Evolutionary conservation across 1,139 yeast genomes (phyloP).

Genomic region (Hyphopichia fennica): DNA sequence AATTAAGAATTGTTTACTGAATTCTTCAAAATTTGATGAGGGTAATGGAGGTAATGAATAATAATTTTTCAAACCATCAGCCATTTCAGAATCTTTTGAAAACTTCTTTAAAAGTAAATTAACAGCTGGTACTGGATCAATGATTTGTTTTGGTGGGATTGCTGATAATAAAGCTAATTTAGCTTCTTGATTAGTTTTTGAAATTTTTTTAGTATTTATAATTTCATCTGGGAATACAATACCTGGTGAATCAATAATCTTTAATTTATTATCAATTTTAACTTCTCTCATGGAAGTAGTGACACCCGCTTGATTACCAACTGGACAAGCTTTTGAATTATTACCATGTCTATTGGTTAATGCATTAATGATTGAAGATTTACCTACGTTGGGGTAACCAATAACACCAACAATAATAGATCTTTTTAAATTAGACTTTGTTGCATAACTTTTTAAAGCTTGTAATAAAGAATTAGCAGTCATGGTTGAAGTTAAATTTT

Average conservation of each 20-base stretch:
- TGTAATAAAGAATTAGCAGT: slow-evolving; percentile 77
- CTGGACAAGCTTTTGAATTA: slow-evolving; percentile 79
- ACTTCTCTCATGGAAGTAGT: slow-evolving; percentile 91
- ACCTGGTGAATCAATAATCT: slow-evolving; percentile 94
- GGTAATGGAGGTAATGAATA: slow-evolving; percentile 86
- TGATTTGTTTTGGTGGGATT: slow-evolving; percentile 81
- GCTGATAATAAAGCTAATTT: slow-evolving; percentile 87
- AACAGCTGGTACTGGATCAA: slow-evolving; percentile 84
- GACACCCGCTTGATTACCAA: slow-evolving; percentile 97
- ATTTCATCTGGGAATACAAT: slow-evolving; percentile 87
- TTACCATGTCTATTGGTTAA: slow-evolving; percentile 80
- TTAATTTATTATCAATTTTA: slow-evolving; percentile 85
- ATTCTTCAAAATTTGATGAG: slow-evolving; percentile 59
- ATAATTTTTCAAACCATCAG: slow-evolving; percentile 67
- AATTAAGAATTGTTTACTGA: slow-evolving; percentile 80
- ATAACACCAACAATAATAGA: slow-evolving; percentile 94
- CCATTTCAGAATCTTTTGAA: slow-evolving; percentile 69
- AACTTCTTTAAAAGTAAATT: slow-evolving; percentile 74
- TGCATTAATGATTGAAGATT: slow-evolving; percentile 91
- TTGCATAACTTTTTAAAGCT: slow-evolving; percentile 83
- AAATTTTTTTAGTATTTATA: slow-evolving; percentile 41
- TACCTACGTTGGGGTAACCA: slow-evolving; percentile 93
- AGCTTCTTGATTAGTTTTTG: slow-evolving; percentile 73
- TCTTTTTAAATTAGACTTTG: slow-evolving; percentile 80
- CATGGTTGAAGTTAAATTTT: slow-evolving; percentile 67